These are phyloP conservation scores for Pyronema domesticum DNA, from an alignment of 495 filamentous ascomycete genomes.

Conservation along the genomic window DNA sequence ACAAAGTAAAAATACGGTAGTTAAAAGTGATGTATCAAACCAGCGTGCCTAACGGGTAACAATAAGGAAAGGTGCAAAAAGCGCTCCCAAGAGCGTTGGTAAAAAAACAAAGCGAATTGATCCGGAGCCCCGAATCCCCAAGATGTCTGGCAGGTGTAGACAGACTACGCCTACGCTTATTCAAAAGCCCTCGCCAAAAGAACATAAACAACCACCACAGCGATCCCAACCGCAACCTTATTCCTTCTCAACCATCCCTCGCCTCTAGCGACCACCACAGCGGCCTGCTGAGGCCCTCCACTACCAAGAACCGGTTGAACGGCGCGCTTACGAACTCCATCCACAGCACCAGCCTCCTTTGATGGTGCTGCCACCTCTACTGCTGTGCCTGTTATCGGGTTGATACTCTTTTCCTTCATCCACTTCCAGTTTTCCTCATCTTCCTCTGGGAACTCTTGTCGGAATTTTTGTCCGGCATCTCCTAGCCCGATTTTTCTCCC, in stretches of 20 bases:
- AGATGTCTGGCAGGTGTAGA: background rate
- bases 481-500: conserved; percentile 52
- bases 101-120: background rate
- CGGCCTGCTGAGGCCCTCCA: conserved; percentile 49
- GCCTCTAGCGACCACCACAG: conserved; percentile 64
- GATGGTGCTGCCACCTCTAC: conserved; percentile 31
- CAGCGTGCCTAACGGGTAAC: background rate
- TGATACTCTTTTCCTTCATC: conserved; percentile 70
- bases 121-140: background rate
- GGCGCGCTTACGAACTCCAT: conserved; percentile 30
- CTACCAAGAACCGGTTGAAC: conserved; percentile 28
- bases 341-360: conserved; percentile 44
- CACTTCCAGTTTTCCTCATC: conserved; percentile 86
- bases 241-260: conserved; percentile 64
- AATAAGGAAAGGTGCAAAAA: background rate
- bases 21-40: background rate
- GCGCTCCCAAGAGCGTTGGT: background rate
- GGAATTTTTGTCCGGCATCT: conserved; percentile 82
- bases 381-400: conserved; percentile 54
- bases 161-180: conserved; percentile 6
- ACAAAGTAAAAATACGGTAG: background rate
- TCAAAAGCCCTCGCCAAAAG: conserved; percentile 55
- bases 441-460: conserved; percentile 72
- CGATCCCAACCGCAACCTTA: conserved; percentile 51
- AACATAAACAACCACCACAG: conserved; percentile 57